A percentile compares a stretch with the other conserved stretches of the same genome.
These are phyloP conservation scores for Scheffersomyces quercinus DNA, from an alignment of 1,139 yeast species.

Conservation along the genomic window DNA sequence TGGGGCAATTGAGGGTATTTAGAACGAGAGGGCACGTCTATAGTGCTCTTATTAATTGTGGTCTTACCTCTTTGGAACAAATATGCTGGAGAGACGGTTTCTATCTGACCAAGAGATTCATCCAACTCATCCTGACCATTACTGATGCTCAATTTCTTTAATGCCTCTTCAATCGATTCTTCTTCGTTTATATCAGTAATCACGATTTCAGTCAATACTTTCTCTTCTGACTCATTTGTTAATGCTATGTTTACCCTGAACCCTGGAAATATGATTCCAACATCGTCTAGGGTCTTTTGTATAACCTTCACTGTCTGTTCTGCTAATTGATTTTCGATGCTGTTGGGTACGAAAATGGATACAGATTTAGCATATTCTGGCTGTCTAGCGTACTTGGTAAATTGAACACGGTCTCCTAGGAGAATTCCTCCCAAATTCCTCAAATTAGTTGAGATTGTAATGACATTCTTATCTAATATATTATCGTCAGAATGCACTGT, in stretches of 20 bases:
- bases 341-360: slow-evolving; percentile 10
- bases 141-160: slow-evolving; percentile 28
- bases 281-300: slow-evolving; percentile 44
- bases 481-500: slow-evolving; percentile 42
- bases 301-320: slow-evolving; percentile 15
- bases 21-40: slow-evolving; percentile 14
- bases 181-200: slow-evolving; percentile 26
- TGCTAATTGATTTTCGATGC: neutral
- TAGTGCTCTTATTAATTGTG: slow-evolving; percentile 15
- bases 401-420: slow-evolving; percentile 69
- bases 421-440: slow-evolving; percentile 59
- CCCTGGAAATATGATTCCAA: slow-evolving; percentile 62
- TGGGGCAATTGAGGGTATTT: slow-evolving; percentile 45
- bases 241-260: slow-evolving; percentile 20
- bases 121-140: slow-evolving; percentile 11
- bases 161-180: slow-evolving; percentile 17
- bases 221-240: slow-evolving; percentile 5
- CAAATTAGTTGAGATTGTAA: slow-evolving; percentile 50
- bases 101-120: slow-evolving; percentile 11
- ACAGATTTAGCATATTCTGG: slow-evolving; percentile 50
- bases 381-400: slow-evolving; percentile 46
- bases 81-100: slow-evolving; percentile 45
- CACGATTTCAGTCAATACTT: slow-evolving; percentile 5
- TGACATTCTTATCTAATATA: slow-evolving; percentile 48
- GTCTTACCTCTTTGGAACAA: slow-evolving; percentile 45